Conservation (phyloP, 78 protist genomes). For the Dictyostelium brefeldianum region DNA sequence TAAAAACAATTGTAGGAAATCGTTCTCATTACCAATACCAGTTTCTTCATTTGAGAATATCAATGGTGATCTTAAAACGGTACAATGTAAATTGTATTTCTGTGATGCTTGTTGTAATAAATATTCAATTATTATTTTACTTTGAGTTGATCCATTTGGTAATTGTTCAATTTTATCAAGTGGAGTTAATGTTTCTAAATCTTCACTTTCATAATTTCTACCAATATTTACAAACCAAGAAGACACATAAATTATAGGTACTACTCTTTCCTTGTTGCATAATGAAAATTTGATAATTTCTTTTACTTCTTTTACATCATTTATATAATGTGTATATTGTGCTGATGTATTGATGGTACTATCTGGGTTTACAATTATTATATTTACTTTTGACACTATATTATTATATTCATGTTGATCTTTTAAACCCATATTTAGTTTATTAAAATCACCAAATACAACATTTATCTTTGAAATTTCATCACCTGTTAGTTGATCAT, state of each 20-base stretch:
- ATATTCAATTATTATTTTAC: neutral
- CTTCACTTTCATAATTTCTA: neutral
- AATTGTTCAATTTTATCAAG: neutral
- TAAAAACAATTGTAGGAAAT: neutral
- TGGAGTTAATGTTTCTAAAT: neutral
- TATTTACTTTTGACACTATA: too few species aligned
- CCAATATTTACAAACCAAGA: neutral
- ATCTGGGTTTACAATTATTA: too few species aligned
- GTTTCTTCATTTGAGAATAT: neutral
- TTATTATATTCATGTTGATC: neutral
- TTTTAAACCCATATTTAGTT: neutral
- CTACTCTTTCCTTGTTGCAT: too few species aligned
- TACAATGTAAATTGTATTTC: neutral
- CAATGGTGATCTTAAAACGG: neutral
- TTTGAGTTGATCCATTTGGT: neutral
- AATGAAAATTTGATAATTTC: neutral
- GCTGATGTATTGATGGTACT: neutral
- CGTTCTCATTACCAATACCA: conserved; percentile 12
- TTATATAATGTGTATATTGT: neutral
- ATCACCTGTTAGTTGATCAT: neutral
- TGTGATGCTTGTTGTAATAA: neutral
- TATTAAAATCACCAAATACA: neutral
- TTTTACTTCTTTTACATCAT: neutral
- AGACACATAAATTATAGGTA: too few species aligned
- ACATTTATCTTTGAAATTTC: neutral